Conservation (phyloP, 73 alveolate species). For the Paramecium pentaurelia region DNA sequence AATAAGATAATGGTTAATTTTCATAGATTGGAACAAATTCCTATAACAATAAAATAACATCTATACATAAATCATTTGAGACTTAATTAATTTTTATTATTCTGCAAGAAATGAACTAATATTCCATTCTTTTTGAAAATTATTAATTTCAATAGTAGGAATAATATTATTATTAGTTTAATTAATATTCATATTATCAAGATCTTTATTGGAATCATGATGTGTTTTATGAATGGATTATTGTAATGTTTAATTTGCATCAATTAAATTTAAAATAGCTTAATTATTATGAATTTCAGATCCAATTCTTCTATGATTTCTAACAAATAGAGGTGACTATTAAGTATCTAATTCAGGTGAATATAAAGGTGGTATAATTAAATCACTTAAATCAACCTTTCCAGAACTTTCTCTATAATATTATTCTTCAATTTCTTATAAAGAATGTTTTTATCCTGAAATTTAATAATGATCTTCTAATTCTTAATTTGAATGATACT, state of each 20-base stretch:
- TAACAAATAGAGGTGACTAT: not conserved
- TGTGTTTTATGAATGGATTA: not conserved
- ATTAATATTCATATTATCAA: not conserved
- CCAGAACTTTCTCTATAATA: not conserved
- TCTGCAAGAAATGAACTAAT: not conserved
- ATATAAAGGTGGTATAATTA: not conserved
- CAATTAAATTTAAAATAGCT: not conserved
- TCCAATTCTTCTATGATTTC: not conserved
- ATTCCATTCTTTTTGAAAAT: constrained; percentile 31
- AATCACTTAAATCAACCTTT: not conserved
- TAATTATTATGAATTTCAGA: not conserved
- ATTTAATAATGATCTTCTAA: not conserved
- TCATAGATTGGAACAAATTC: constrained; percentile 37
- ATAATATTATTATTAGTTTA: not conserved
- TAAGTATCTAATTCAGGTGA: not conserved
- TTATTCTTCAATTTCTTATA: not conserved
- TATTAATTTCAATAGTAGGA: not conserved
- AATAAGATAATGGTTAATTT: not conserved
- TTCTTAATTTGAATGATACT: not conserved
- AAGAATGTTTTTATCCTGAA: not conserved
- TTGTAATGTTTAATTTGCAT: not conserved
- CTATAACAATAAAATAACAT: not conserved
- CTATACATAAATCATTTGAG: not conserved
- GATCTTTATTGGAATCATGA: not conserved
- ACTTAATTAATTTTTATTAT: not conserved